Conservation (phyloP, 1,284 basidiomycete genomes). For the Mycosarcoma mackinlayi region DNA sequence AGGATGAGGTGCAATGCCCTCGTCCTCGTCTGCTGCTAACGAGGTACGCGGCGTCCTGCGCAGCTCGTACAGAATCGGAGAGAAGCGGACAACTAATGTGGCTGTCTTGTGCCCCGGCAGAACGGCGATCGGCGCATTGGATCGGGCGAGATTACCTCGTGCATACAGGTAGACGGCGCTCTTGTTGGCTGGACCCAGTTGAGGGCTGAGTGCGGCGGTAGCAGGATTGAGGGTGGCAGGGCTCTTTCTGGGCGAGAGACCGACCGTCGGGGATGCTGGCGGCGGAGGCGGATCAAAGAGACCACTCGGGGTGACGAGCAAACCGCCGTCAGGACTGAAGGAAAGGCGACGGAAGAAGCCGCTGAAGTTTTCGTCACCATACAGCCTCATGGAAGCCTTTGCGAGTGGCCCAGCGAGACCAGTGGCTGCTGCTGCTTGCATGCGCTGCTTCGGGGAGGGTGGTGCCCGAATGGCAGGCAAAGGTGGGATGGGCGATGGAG, state of each 20-base stretch:
- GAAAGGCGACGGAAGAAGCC: slow-evolving; percentile 94
- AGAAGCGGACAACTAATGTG: slow-evolving; percentile 91
- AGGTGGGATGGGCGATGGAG: slow-evolving; percentile 69
- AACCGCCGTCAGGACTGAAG: slow-evolving; percentile 92
- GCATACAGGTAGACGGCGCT: slow-evolving; percentile 93
- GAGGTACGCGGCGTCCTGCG: slow-evolving; percentile 69
- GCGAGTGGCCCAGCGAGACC: slow-evolving; percentile 32
- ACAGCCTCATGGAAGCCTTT: slow-evolving; percentile 72
- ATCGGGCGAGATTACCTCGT: slow-evolving; percentile 79
- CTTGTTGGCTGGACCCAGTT: slow-evolving; percentile 66
- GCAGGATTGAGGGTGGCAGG: slow-evolving; percentile 18
- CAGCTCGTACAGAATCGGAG: slow-evolving; percentile 90
- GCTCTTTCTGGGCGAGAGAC: slow-evolving; percentile 44
- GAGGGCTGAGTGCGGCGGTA: slow-evolving; percentile 10
- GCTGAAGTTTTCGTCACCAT: slow-evolving; percentile 93
- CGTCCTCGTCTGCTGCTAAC: slow-evolving; percentile 16
- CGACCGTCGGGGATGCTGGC: slow-evolving; percentile 44
- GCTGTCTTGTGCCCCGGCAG: slow-evolving; percentile 96
- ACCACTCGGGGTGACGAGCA: slow-evolving; percentile 93
- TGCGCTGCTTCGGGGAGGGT: slow-evolving; percentile 57
- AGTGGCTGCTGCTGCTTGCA: slow-evolving; percentile 51
- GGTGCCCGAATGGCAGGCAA: slow-evolving; percentile 66
- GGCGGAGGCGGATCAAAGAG: slow-evolving; percentile 74
- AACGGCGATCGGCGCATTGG: slow-evolving; percentile 86
- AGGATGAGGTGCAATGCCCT: slow-evolving; percentile 54